phyloP scores from a whole-genome alignment of 345 rosid species.

The Brassica napus region DNA sequence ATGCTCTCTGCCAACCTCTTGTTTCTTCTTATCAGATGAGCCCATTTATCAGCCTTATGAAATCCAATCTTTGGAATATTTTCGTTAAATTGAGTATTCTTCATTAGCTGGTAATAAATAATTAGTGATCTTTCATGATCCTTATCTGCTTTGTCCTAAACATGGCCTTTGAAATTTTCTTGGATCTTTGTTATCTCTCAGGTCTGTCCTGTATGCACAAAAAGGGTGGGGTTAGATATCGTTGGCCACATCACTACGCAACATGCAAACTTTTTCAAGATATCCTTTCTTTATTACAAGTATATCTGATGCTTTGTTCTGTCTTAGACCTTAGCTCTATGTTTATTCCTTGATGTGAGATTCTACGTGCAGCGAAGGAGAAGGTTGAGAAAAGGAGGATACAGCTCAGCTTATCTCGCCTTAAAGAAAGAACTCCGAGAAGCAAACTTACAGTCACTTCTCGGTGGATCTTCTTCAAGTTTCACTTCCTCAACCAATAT shows the following conservation, averaged over 20 bases:
- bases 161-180: not conserved
- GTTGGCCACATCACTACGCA: slow-evolving; percentile 74
- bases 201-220: slow-evolving; percentile 78
- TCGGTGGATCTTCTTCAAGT: slow-evolving; percentile 63
- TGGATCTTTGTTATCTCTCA: slow-evolving; percentile 27
- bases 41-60: slow-evolving; percentile 32
- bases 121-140: slow-evolving; percentile 34
- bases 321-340: not conserved
- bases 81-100: slow-evolving; percentile 14
- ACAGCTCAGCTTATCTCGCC: slow-evolving; percentile 55
- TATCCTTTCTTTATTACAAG: slow-evolving; percentile 52
- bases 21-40: slow-evolving; percentile 40
- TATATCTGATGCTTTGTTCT: not conserved
- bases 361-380: slow-evolving; percentile 70
- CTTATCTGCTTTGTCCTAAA: not conserved
- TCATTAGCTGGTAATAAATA: slow-evolving; percentile 22
- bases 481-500: slow-evolving; percentile 52
- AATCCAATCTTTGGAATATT: slow-evolving; percentile 37
- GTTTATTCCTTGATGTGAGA: slow-evolving; percentile 56
- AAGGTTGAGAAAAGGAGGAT: slow-evolving; percentile 62
- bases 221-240: slow-evolving; percentile 69
- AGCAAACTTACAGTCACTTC: slow-evolving; percentile 66
- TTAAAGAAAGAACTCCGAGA: slow-evolving; percentile 73
- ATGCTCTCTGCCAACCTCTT: slow-evolving; percentile 22
- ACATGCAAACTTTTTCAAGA: slow-evolving; percentile 69